Base-by-base conservation (phyloP, 257 asterid genomes). In the Catharanthus roseus region DNA sequence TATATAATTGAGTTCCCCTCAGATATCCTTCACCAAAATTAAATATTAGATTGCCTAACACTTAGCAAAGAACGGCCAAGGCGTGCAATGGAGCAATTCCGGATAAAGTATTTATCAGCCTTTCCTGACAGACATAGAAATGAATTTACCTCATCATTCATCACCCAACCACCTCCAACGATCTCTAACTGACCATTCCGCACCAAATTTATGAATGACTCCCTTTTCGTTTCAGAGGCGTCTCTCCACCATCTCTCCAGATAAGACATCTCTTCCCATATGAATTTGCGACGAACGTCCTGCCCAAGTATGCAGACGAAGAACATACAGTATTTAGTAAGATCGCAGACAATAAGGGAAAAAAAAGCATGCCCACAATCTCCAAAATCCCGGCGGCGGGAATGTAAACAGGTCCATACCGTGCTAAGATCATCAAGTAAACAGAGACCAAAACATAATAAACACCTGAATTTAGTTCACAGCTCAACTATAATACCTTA, bases 131-230 rank as follows among this genome's bases (percentile, higher is more conserved):
- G 33, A 33, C 2, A 29, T 38, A 31, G 65, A 60, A 41, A 47
- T 26, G 34, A 72, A 54, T 19, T 81, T 83, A 95, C 99, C 99
- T 95, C 97, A 68, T 95, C 99, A 78, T 95, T 95, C 99, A 95
- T 95, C 88, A 95, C 99, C 97, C 99, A 95, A 73, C 99, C 99
- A 75, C 99, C 99, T 77, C 97, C 96, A 53, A 95, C 99, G 75
- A 95, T 91, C 84, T 95, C 97, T 74, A 95, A 83, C 85, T 91
- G 99, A 28, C 97, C 97, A 78, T 72, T 91, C 84, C 71, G 87
- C 80, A 88, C 96, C 75, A 95, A 84, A 81, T 79, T 87, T 87
- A 70, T 76, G 80, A 95, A 89, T 68, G 91, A 74, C 77, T 91
- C 96, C 71, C 78, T 89, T 75, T 80, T 89, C 74, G 74, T 75